phyloP scores from a whole-genome alignment of 78 protist genomes.

The Guillardia theta region DNA sequence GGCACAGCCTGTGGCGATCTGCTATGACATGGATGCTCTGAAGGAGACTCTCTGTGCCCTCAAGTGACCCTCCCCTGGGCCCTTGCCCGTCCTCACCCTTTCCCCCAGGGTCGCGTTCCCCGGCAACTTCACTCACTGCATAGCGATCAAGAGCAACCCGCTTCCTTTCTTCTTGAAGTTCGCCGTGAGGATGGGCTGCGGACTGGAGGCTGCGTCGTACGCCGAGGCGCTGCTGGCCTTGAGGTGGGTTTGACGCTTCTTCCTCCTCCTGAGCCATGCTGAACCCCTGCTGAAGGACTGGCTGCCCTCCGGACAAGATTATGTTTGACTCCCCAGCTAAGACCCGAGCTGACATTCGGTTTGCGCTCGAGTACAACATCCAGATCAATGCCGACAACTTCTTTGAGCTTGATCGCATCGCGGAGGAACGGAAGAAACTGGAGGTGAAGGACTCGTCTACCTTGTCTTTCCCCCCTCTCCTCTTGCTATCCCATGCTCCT shows the following conservation, averaged over 20 bases:
- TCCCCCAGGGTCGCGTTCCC: slow-evolving; percentile 17
- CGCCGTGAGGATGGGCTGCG: neutral
- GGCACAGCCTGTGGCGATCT: neutral
- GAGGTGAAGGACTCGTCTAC: neutral
- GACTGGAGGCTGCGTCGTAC: neutral
- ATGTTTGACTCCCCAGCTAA: neutral
- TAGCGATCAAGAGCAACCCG: slow-evolving; percentile 17
- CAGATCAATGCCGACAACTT: neutral
- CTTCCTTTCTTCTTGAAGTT: neutral
- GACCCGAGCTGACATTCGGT: neutral
- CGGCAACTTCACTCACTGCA: neutral
- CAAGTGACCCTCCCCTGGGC: too few species aligned
- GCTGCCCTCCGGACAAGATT: neutral
- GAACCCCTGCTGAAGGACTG: neutral
- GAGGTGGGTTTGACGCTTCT: neutral
- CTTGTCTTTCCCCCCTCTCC: neutral
- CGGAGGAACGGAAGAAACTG: neutral
- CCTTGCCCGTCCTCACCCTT: too few species aligned
- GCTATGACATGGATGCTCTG: slow-evolving; percentile 17
- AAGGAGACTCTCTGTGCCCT: neutral
- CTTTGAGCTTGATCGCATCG: neutral
- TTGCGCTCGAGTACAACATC: neutral
- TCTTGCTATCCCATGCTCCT: neutral
- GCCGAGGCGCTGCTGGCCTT: neutral
- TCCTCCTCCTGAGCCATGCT: neutral